Evolutionary conservation across 148 eudicot genomes (phyloP), one percentile per base, ranked within the genome.

Genomic region (Chenopodium berlandieri): DNA sequence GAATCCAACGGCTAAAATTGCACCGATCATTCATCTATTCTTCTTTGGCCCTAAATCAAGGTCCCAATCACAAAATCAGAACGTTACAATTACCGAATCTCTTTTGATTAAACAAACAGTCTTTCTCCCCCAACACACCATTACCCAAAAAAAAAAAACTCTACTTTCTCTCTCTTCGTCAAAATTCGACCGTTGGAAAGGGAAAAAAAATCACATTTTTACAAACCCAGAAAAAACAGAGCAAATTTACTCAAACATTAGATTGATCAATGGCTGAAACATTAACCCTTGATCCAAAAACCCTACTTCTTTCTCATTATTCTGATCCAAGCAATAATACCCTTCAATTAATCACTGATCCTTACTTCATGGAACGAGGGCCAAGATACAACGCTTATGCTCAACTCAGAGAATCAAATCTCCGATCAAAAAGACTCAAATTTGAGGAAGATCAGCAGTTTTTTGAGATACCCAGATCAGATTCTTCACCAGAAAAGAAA

Each of bases 321-420:
- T 83, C 81, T 31, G 77, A 73, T 71, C 71, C 84, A 10, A 37
- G 70, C 3, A 81, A 79, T 71, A 78, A 78, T 23, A 44, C 87
- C 19, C 66, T 79, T 78, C 77, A 67, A 34, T 80, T 84, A 54
- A 84, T 85, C 10, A 80, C 88, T 23, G 88, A 82, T 78, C 78
- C 85, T 34, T 87, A 84, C 73, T 67, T 76, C 73, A 80, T 83
- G 81, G 92, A 93, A 84, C 84, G 98, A 82, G 98, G 98, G 0
- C 89, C 97, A 19, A 86, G 91, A 56, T 95, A 91, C 88, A 74
- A 90, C 16, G 93, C 88, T 3, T 95, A 95, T 75, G 90, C 94
- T 11, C 87, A 82, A 48, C 88, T 95, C 78, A 84, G 97, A 50
- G 96, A 96, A 81, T 86, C 86, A 9, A 92, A 73, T 81, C 88